Evolutionary conservation across 176 grass and related monocot species (phyloP).

Genomic region (Aechmea fasciata): DNA sequence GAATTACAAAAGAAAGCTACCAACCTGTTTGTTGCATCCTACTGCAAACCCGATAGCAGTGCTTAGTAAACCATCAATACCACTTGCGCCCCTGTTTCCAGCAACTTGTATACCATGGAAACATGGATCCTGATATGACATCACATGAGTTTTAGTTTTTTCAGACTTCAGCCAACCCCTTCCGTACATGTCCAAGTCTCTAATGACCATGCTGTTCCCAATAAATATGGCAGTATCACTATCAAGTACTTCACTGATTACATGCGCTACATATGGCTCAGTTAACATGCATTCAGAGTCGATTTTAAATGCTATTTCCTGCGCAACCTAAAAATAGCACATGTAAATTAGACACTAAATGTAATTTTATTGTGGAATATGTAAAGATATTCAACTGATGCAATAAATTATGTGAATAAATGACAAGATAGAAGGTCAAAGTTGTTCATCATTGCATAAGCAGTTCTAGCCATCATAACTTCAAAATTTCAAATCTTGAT

Average conservation of each 20-base stretch:
- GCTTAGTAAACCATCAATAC: conserved; percentile 96
- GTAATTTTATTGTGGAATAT: neutral
- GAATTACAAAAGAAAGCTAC: conserved; percentile 2
- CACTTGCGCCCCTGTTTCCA: conserved; percentile 96
- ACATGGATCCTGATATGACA: conserved; percentile 24
- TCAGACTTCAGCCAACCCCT: conserved; percentile 43
- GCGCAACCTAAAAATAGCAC: conserved; percentile 42
- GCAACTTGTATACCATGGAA: conserved; percentile 57
- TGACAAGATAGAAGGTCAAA: no score
- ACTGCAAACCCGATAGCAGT: conserved; percentile 78
- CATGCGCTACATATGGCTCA: conserved; percentile 81
- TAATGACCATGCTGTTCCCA: conserved; percentile 91
- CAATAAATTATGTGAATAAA: neutral
- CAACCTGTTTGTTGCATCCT: conserved; percentile 72
- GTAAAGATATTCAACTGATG: conserved; percentile 12
- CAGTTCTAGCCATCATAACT: no score
- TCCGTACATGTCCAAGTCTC: conserved; percentile 92
- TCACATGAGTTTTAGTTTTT: conserved; percentile 18
- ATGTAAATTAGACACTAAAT: conserved; percentile 21
- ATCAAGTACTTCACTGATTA: conserved; percentile 54
- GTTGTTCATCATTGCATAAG: no score
- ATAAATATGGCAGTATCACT: conserved; percentile 56
- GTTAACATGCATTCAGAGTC: conserved; percentile 56
- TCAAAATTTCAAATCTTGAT: no score
- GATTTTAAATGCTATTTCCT: conserved; percentile 73